These are phyloP conservation scores for Colletotrichum sp. DNA, from an alignment of 2,329 filamentous ascomycete genomes.

Conservation along the genomic window DNA sequence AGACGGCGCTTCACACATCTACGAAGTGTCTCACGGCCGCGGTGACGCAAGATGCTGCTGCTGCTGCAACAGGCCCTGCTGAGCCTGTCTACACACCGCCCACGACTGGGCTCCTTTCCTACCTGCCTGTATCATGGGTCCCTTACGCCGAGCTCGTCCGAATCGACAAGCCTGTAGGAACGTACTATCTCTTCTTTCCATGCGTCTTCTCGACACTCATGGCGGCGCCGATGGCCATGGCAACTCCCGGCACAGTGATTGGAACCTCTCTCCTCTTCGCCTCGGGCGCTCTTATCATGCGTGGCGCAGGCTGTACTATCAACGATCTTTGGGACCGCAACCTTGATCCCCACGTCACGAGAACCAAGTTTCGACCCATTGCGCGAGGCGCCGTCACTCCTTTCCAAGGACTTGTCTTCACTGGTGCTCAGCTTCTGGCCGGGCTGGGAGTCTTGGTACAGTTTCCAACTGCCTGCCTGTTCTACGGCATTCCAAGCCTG, in stretches of 20 bases:
- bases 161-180: conserved; percentile 80
- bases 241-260: conserved; percentile 64
- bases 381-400: conserved; percentile 79
- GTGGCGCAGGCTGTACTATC: conserved; percentile 85
- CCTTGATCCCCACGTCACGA: conserved; percentile 78
- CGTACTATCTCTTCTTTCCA: conserved; percentile 85
- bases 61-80: conserved; percentile 19
- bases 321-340: conserved; percentile 93
- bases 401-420: conserved; percentile 74
- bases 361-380: conserved; percentile 80
- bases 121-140: conserved; percentile 71
- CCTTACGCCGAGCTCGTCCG: conserved; percentile 85
- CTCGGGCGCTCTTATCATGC: conserved; percentile 81
- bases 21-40: neutral
- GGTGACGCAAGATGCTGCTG: conserved; percentile 10
- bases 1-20: conserved; percentile 15
- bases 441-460: conserved; percentile 78
- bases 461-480: conserved; percentile 76
- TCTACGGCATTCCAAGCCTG: conserved; percentile 78
- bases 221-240: conserved; percentile 72
- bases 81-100: conserved; percentile 67
- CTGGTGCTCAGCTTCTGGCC: conserved; percentile 74
- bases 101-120: conserved; percentile 71
- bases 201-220: conserved; percentile 85
- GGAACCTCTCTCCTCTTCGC: conserved; percentile 74